Evolutionary conservation across 768 basidiomycete species (phyloP).

Genomic region (Strobilomyces echinocephalus): DNA sequence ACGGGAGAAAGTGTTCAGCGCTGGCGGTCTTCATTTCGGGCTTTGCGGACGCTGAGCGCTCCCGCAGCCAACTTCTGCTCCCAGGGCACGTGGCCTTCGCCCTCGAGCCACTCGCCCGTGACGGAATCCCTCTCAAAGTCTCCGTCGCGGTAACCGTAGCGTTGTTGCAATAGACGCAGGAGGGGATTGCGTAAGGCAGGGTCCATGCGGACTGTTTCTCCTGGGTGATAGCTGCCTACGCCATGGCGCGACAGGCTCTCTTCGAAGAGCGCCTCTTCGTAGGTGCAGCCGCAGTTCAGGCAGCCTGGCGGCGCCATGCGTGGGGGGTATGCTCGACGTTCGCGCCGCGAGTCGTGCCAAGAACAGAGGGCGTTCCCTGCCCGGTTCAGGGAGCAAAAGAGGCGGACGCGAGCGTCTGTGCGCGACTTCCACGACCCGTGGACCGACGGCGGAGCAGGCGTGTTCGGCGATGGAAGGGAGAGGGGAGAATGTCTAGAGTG

Average conservation of each 20-base stretch:
- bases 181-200: constrained; percentile 80
- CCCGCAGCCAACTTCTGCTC: constrained; percentile 49
- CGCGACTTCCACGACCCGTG: constrained; percentile 65
- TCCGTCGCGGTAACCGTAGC: constrained; percentile 78
- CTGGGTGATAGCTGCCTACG: constrained; percentile 79
- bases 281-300: constrained; percentile 84
- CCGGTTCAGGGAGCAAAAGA: constrained; percentile 78
- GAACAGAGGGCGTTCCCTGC: constrained; percentile 86
- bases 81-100: constrained; percentile 62
- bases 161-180: constrained; percentile 61
- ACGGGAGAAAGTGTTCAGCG: constrained; percentile 17
- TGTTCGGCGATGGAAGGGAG: constrained; percentile 19
- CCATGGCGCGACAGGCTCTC: constrained; percentile 74
- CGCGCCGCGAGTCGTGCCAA: constrained; percentile 86
- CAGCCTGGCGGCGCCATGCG: constrained; percentile 73
- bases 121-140: constrained; percentile 73
- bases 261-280: constrained; percentile 82
- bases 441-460: constrained; percentile 39
- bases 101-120: constrained; percentile 63
- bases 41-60: constrained; percentile 32
- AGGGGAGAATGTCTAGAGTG: constrained; percentile 15
- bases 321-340: constrained; percentile 72
- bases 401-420: constrained; percentile 64
- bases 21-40: constrained; percentile 36
- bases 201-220: constrained; percentile 85